phyloP scores from a whole-genome alignment of 139 green algal genomes.

The Chlorella sp. region DNA sequence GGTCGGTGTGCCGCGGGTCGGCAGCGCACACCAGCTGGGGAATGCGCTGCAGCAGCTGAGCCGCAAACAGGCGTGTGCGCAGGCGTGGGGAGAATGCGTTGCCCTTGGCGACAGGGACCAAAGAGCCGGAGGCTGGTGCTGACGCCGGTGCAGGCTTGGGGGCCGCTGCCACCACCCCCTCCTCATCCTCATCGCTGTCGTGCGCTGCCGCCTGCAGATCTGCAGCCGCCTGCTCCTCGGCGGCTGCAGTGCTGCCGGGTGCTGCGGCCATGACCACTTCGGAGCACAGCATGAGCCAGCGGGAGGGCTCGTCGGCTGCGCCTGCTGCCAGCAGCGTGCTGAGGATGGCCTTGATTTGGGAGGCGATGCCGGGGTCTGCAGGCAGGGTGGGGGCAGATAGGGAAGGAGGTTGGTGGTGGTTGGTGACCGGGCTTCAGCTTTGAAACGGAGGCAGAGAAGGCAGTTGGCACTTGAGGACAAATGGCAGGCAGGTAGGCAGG shows the following conservation, averaged over 20 bases:
- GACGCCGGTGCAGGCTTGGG: neutral
- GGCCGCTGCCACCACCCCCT: conserved; percentile 22
- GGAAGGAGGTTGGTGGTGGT: neutral
- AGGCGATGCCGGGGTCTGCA: conserved; percentile 51
- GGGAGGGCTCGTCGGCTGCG: conserved; percentile 49
- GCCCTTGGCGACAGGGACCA: neutral
- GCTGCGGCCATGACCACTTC: conserved; percentile 66
- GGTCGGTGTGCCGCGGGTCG: conserved; percentile 71
- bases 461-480: too few species aligned
- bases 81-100: conserved; percentile 61
- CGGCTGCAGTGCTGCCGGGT: neutral
- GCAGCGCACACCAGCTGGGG: conserved; percentile 50
- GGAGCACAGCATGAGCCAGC: conserved; percentile 71
- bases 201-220: conserved; percentile 3
- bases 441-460: too few species aligned
- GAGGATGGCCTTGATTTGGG: conserved; percentile 68
- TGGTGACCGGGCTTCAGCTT: too few species aligned
- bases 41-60: conserved; percentile 68
- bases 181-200: conserved; percentile 49
- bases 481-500: too few species aligned
- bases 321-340: conserved; percentile 64
- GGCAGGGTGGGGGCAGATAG: neutral
- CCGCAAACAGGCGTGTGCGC: conserved; percentile 84
- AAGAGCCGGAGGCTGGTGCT: neutral
- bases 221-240: neutral